Base-by-base conservation (phyloP, 2,329 filamentous ascomycete genomes). In the Diaporthe sp. region DNA sequence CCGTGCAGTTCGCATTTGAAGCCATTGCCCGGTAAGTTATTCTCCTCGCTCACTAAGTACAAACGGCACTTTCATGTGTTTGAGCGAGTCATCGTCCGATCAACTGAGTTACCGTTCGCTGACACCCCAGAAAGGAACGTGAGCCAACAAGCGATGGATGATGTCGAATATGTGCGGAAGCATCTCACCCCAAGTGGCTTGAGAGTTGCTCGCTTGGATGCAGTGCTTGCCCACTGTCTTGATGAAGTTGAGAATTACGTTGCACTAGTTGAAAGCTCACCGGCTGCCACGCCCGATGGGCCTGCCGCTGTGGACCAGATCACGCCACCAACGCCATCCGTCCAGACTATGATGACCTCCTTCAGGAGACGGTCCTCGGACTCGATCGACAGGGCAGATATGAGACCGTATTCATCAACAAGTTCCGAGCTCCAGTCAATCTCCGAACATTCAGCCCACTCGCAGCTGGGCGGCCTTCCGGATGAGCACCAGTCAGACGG, bases 21-120 rank as follows among this genome's bases (percentile, higher is more conserved):
- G 75, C 74, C 17, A 54, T 67, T 38, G 58, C 73, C 10, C 54
- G 52, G 76, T 77, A 38, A 70, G 76, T 72, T 15, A 12, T 30
- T 40, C 22, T 10, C 19, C n/a, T n/a, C n/a, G 8, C 17, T 35
- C 28, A 22, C 52, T 30, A 12, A 22, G 50, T 30, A 12, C 30
- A 42, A 22, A 30, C 19, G 22, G 28, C 22, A 40, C n/a, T 25
- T 25, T 25, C 25, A 5, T 15, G 13, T 64, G n/a, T 50, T n/a
- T 47, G 61, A 35, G 13, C 13, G 22, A 19, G 25, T n/a, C 15
- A 10, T 15, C 38, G 19, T 47, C 8, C 3, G 17, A 17, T 47
- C 3, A 10, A 17, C 33, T 28, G 47, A 54, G n/a, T 12, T 22
- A 28, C 10, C 6, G 4, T 28, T 47, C 70, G 30, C 69, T 76